A percentile compares a stretch with the other conserved stretches of the same genome.
Evolutionary conservation across 1,139 yeast genomes (phyloP).

Genomic region (Citeromyces hawaiiensis): DNA sequence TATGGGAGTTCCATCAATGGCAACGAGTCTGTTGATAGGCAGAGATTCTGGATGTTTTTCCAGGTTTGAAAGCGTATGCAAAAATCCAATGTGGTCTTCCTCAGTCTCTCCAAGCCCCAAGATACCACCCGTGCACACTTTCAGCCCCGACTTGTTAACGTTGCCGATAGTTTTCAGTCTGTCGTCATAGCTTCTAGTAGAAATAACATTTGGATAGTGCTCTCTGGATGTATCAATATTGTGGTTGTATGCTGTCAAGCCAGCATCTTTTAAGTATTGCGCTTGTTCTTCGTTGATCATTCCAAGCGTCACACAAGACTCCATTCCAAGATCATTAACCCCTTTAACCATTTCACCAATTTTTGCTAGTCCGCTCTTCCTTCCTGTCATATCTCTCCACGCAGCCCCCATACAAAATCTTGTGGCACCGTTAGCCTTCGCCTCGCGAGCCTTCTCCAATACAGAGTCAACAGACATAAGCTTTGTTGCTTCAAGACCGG

Average conservation of each 20-base stretch:
- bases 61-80: constrained; percentile 57
- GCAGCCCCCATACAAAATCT: constrained; percentile 84
- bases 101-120: constrained; percentile 66
- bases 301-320: constrained; percentile 71
- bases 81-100: constrained; percentile 58
- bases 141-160: constrained; percentile 53
- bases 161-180: constrained; percentile 51
- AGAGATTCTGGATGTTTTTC: constrained; percentile 64
- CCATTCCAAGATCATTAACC: constrained; percentile 58
- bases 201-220: constrained; percentile 57
- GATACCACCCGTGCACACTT: constrained; percentile 72
- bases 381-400: constrained; percentile 76
- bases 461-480: constrained; percentile 50
- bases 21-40: constrained; percentile 71
- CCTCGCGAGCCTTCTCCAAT: constrained; percentile 46
- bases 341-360: constrained; percentile 54
- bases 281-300: constrained; percentile 61
- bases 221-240: constrained; percentile 73
- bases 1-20: constrained; percentile 71
- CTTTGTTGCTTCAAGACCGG: constrained; percentile 60
- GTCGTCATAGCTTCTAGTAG: constrained; percentile 61
- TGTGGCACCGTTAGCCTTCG: constrained; percentile 60
- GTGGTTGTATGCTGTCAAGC: constrained; percentile 73
- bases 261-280: constrained; percentile 42
- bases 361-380: constrained; percentile 52